Percentiles rank a stretch among this genome's conserved stretches.
Evolutionary conservation across 208 protist genomes (phyloP).

Genomic region (Plasmodiophora brassicae): DNA sequence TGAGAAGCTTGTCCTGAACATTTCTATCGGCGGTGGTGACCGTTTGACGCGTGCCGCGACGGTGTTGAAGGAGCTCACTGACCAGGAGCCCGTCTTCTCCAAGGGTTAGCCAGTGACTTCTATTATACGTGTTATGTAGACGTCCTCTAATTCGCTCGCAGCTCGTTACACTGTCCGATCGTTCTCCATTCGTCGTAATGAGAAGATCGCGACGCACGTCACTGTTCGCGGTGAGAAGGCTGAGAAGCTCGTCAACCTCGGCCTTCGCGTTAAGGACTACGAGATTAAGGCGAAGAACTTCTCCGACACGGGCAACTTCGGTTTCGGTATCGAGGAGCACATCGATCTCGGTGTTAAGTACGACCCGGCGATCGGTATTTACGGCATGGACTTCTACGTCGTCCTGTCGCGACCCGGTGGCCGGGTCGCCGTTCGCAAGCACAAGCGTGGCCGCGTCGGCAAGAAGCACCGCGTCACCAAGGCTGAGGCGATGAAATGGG

Average conservation of each 20-base stretch:
- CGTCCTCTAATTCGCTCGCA: slow-evolving; percentile 39
- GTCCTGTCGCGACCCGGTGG: slow-evolving; percentile 92
- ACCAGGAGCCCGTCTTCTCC: slow-evolving; percentile 93
- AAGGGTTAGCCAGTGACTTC: slow-evolving; percentile 59
- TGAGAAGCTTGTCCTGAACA: slow-evolving; percentile 98
- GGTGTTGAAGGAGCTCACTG: slow-evolving; percentile 97
- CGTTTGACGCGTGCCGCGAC: slow-evolving; percentile 94
- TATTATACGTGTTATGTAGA: slow-evolving; percentile 27
- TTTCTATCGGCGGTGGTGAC: slow-evolving; percentile 98
- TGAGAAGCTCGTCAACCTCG: slow-evolving; percentile 95
- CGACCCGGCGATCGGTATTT: slow-evolving; percentile 97
- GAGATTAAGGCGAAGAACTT: slow-evolving; percentile 94
- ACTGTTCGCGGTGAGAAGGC: slow-evolving; percentile 98
- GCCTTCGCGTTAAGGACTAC: slow-evolving; percentile 98
- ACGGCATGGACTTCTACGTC: slow-evolving; percentile 93
- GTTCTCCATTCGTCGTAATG: slow-evolving; percentile 98
- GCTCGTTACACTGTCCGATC: slow-evolving; percentile 96
- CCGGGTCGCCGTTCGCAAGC: slow-evolving; percentile 82
- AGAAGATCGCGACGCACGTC: slow-evolving; percentile 97
- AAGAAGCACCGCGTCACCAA: slow-evolving; percentile 85
- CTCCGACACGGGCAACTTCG: slow-evolving; percentile 91
- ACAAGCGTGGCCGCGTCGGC: slow-evolving; percentile 77
- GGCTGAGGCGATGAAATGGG: slow-evolving; percentile 97
- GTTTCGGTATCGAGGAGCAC: slow-evolving; percentile 99
- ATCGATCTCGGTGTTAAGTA: slow-evolving; percentile 99